A percentile compares a stretch with the other conserved stretches of the same genome.
Evolutionary conservation across 345 rosid species (phyloP).

Genomic region (Brassica nigra): DNA sequence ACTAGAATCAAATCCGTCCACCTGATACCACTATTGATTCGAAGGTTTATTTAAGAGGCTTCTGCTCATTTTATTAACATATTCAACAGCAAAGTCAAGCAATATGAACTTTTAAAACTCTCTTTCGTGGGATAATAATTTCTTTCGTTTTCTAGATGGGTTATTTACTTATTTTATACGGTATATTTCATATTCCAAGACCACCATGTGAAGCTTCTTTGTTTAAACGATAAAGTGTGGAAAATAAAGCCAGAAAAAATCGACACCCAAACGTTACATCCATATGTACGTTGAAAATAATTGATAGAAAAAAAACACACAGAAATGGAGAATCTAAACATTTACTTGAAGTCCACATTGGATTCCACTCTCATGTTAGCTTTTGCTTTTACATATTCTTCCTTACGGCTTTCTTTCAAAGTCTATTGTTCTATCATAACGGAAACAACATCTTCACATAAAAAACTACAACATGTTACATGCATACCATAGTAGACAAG

Average conservation of each 20-base stretch:
- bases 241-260: not conserved
- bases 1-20: constrained; percentile 35
- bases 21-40: constrained; percentile 28
- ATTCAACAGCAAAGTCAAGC: constrained; percentile 29
- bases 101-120: constrained; percentile 5
- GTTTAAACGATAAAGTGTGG: constrained; percentile 22
- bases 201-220: constrained; percentile 32
- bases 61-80: not conserved
- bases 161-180: not conserved
- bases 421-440: not conserved
- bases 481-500: not conserved
- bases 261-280: constrained; percentile 26
- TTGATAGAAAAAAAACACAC: not conserved
- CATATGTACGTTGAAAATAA: not conserved
- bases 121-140: constrained; percentile 2
- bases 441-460: not conserved
- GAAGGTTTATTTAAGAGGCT: not conserved
- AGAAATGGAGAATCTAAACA: not conserved
- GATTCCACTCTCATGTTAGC: constrained; percentile 30
- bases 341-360: constrained; percentile 23
- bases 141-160: not conserved
- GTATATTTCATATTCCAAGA: constrained; percentile 18
- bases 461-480: not conserved
- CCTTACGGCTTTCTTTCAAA: not conserved
- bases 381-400: constrained; percentile 14